Evolutionary conservation across 73 alveolate species (phyloP), one percentile per base, ranked within the genome.

Genomic region (Uronychia setigera): DNA sequence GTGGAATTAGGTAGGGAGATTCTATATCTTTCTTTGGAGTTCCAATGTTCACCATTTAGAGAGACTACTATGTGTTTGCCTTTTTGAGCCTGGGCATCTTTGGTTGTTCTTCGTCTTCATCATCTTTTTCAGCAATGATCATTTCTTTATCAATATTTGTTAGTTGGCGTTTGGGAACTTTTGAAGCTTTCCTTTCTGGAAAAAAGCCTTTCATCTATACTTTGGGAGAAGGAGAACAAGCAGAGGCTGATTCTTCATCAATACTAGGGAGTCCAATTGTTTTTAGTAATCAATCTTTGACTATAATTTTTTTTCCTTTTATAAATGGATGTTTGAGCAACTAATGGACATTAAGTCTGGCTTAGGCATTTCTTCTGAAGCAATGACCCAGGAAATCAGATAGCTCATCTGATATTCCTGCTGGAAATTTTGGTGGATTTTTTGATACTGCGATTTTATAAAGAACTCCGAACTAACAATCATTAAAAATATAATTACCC

Each of bases 321-420:
- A 94, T 83, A 76, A 94, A 94, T 27, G 84, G 88, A 91, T 94
- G 98, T 76, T 86, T 91, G 57, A 91, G 78, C 58, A 94, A 87
- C 81, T 94, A 87, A 80, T 84, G 87, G 28, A 94, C 95, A 91
- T 94, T 94, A 19, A 67, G 81, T 35, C 98, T 76, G 84, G 91
- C 78, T 29, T 74, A 34, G 0, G 96, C 95, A 58, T 87, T 93
- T 88, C 84, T 26, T 79, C 77, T 86, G 60, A 94, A 88, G 81
- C 98, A 94, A 88, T 92, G 80, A 83, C 87, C 86, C 27, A 94
- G 81, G 85, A 94, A 94, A 84, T 83, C 90, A 58, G 78, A 80
- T 57, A 94, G 86, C 32, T 32, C 80, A 1, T 67, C 90, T 1
- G 96, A 87, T 80, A 91, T 58, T 27, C 59, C 91, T 77, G 82